Base-by-base conservation (phyloP, 2,329 filamentous ascomycete genomes). In the Aspergillus hiratsukae region DNA sequence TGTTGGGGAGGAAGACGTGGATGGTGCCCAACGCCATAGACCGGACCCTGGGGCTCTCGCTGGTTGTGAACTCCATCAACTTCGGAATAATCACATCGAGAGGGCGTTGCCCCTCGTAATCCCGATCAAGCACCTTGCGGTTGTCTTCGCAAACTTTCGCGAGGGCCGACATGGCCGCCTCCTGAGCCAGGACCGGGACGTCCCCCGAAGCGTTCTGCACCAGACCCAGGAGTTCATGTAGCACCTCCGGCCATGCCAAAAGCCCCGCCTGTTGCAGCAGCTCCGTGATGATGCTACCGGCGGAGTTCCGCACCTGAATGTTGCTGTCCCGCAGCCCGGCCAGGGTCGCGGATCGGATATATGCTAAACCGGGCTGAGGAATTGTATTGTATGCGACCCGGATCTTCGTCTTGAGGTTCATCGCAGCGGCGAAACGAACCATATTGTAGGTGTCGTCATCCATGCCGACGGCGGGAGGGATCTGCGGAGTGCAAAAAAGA, bases 101-200 rank as follows among this genome's bases (percentile, higher is more conserved):
- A 1, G 94, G 94, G 55, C 91, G 84, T 74, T 97, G 88, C 58
- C 91, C 91, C 69, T 91, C 87, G 72, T 96, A 90, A 61, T 96
- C 90, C 66, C 87, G 87, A 75, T 96, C 91, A 53, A 99, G 80
- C 57, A 90, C 81, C 70, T 89, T 91, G 68, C 85, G 87, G 76
- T 96, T 97, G 76, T 99, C 94, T 75, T 99, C 94, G 75, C 94
- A 99, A 59, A 99, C 92, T 80, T 97, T 97, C 72, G 88, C 80
- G 74, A 99, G 81, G 49, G 94, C 92, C 50, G 89, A 86, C 89
- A 97, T 96, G 64, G 91, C 92, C 59, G 92, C 92, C 72, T 99
- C 93, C 70, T 97, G 91, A 11, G 88, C 87, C 68, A 90, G 83
- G 46, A 82, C 77, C 6, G 90, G 79, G 23, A 86, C 79, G 60